phyloP scores from a whole-genome alignment of 169 alveolate genomes.

The Perkinsus marinus region DNA sequence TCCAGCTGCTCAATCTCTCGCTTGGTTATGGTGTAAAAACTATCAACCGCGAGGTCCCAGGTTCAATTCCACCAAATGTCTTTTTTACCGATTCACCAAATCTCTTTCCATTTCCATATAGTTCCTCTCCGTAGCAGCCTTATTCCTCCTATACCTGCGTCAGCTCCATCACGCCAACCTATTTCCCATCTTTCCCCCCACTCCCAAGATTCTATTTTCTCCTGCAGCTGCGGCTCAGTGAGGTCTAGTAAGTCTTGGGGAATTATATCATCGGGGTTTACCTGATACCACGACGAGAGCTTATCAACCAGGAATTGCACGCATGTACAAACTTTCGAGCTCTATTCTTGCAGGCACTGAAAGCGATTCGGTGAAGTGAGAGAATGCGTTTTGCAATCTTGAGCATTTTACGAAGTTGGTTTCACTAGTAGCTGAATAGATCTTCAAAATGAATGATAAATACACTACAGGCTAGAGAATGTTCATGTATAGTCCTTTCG shows the following conservation, averaged over 20 bases:
- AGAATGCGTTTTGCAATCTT: too few relatives aligned
- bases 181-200: neutral
- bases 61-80: neutral
- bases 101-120: neutral
- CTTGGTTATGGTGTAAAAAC: neutral
- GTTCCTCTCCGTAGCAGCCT: neutral
- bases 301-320: too few relatives aligned
- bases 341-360: too few relatives aligned
- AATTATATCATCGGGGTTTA: neutral
- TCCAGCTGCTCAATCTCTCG: neutral
- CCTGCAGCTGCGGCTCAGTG: neutral
- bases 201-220: neutral
- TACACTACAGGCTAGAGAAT: too few relatives aligned
- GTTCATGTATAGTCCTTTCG: too few relatives aligned
- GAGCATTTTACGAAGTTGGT: too few relatives aligned
- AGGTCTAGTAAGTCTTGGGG: neutral
- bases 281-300: neutral
- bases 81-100: neutral
- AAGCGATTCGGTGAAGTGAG: too few relatives aligned
- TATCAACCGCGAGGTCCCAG: neutral
- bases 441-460: too few relatives aligned
- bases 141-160: neutral
- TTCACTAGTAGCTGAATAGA: too few relatives aligned
- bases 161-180: neutral
- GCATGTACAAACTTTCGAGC: too few relatives aligned